A percentile compares a stretch with the other conserved stretches of the same genome.
These are phyloP conservation scores for Phragmites australis DNA, from an alignment of 176 grass and related monocot species.

Conservation along the genomic window DNA sequence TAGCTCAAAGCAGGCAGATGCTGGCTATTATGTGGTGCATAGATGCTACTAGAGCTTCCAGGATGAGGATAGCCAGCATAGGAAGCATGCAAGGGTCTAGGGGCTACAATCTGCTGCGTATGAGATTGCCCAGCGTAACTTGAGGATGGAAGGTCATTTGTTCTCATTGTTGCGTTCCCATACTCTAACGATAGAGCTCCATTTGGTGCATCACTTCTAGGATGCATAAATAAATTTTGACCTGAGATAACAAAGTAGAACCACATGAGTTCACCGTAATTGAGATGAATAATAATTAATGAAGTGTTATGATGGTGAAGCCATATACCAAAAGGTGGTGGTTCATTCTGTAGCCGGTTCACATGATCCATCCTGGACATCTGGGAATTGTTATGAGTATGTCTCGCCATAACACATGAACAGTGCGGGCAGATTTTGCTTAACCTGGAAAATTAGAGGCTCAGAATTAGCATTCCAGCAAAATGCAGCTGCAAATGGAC, in stretches of 20 bases:
- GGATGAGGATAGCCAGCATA: slow-evolving; percentile 42
- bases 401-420: slow-evolving; percentile 47
- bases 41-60: slow-evolving; percentile 51
- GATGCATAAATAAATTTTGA: slow-evolving; percentile 48
- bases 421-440: slow-evolving; percentile 18
- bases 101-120: slow-evolving; percentile 42
- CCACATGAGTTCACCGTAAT: slow-evolving; percentile 17
- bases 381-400: slow-evolving; percentile 50
- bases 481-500: slow-evolving; percentile 17
- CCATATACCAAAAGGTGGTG: slow-evolving; percentile 46
- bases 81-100: slow-evolving; percentile 38
- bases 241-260: slow-evolving; percentile 41
- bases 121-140: slow-evolving; percentile 31
- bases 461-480: slow-evolving; percentile 28
- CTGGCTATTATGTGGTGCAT: slow-evolving; percentile 43
- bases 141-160: slow-evolving; percentile 45
- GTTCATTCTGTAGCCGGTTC: slow-evolving; percentile 45
- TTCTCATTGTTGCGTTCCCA: slow-evolving; percentile 27
- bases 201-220: slow-evolving; percentile 46
- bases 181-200: slow-evolving; percentile 27
- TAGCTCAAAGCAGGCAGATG: slow-evolving; percentile 34
- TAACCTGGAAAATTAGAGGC: slow-evolving; percentile 34
- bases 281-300: slow-evolving; percentile 5
- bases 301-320: slow-evolving; percentile 8
- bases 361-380: slow-evolving; percentile 43